A percentile compares a stretch with the other conserved stretches of the same genome.
Conservation (phyloP, 2,329 filamentous ascomycete species). For the Scytalidium sp. region DNA sequence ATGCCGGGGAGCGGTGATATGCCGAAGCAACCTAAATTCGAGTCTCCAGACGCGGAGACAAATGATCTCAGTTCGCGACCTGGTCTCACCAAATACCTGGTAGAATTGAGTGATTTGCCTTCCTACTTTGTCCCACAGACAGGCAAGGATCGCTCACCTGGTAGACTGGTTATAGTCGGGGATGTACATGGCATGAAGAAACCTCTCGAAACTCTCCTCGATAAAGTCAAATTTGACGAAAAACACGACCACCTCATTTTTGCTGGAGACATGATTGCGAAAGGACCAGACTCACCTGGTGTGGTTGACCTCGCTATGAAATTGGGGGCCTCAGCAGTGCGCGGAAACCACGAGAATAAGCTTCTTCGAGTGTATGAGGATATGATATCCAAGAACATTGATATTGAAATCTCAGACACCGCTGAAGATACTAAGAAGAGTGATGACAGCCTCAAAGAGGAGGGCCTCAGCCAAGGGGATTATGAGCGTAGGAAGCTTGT, state of each 20-base stretch:
- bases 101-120: slow-evolving; percentile 25
- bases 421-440: slow-evolving; percentile 24
- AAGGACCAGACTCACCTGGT: slow-evolving; percentile 78
- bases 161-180: slow-evolving; percentile 75
- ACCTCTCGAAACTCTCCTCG: slow-evolving; percentile 63
- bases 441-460: slow-evolving; percentile 20
- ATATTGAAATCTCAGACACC: slow-evolving; percentile 15
- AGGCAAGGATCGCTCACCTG: slow-evolving; percentile 35
- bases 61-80: slow-evolving; percentile 1
- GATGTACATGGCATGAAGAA: slow-evolving; percentile 88
- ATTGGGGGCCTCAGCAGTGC: slow-evolving; percentile 74
- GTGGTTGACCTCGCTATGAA: slow-evolving; percentile 74
- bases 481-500: slow-evolving; percentile 24
- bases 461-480: slow-evolving; percentile 22
- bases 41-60: background rate
- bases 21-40: background rate
- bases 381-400: slow-evolving; percentile 29
- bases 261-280: slow-evolving; percentile 77
- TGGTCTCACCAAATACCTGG: slow-evolving; percentile 17
- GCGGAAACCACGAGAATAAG: slow-evolving; percentile 90
- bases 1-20: background rate
- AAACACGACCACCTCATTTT: slow-evolving; percentile 72
- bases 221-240: slow-evolving; percentile 60
- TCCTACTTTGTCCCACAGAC: slow-evolving; percentile 23
- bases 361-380: slow-evolving; percentile 64